Base-by-base conservation (phyloP, 306 rosid species). In the Canavalia gladiata region DNA sequence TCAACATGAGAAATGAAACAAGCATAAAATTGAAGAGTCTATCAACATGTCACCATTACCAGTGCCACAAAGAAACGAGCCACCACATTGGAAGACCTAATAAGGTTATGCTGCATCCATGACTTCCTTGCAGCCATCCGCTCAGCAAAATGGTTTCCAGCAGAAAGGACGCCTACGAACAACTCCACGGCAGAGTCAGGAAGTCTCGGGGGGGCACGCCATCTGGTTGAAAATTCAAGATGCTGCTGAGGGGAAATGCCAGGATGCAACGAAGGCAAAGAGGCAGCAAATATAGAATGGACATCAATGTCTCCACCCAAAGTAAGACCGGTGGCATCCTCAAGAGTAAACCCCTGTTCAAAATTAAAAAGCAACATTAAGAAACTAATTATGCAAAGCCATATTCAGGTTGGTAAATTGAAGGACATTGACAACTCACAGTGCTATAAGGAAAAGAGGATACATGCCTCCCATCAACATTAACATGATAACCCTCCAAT, bases 121-220 rank as follows among this genome's bases (percentile, higher is more conserved):
- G 99, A 93, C 86, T 89, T 95, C 86, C 99, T 90, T 7, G 83
- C 91, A 6, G 99, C 98, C 99, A 95, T 95, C 77, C 99, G 85
- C 89, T 95, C 99, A 0, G 96, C 92, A 62, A 95, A 95, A 89
- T 95, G 99, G 87, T 93, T 95, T 71, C 99, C 99, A 68, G 99
- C 99, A 33, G 99, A 95, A 69, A 95, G 99, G 74, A 95, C 86
- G 50, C 99, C 99, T 6, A 95, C 75, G 72, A 95, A 91, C 82
- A 95, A 83, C 41, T 91, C 94, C 41, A 90, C 90, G 2, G 84
- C 89, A 11, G 76, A 83, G 46, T 49, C 71, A 56, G 90, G 90
- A 84, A 89, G 87, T 34, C 81, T 80, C 0, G 94, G 97, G 54
- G 99, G 97, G 54, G 99, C 93, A 33, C 77, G 62, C 99, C 97